phyloP scores from a whole-genome alignment of 495 filamentous ascomycete species.

The Hypomontagnella monticulosa region DNA sequence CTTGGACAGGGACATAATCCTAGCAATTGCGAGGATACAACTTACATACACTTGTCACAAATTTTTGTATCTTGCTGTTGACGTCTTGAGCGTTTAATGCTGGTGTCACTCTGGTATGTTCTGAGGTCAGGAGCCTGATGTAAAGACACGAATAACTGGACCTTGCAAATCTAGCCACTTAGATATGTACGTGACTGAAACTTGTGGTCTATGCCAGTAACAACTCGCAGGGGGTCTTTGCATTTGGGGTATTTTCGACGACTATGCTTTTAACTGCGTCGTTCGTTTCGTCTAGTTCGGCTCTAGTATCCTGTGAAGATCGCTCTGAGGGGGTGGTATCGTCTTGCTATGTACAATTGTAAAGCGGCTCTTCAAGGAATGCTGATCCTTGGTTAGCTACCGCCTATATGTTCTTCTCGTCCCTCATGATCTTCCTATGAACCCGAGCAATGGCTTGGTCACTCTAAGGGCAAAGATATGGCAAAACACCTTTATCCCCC shows the following conservation, averaged over 20 bases:
- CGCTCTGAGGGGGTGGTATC: conserved; percentile 38
- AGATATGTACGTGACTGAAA: too few relatives aligned
- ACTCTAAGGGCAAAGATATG: conserved; percentile 18
- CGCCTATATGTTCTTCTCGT: conserved; percentile 6
- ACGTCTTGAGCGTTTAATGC: too few relatives aligned
- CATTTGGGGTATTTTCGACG: conserved; percentile 10
- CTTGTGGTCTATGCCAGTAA: too few relatives aligned
- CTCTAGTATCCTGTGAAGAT: conserved; percentile 36
- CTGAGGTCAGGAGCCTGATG: too few relatives aligned
- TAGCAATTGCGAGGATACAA: too few relatives aligned
- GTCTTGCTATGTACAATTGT: conserved; percentile 40
- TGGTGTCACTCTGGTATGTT: too few relatives aligned
- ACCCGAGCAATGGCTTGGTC: conserved; percentile 11
- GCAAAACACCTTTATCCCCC: conserved; percentile 16
- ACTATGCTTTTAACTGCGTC: conserved; percentile 16
- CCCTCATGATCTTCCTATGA: conserved; percentile 3
- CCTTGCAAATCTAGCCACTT: too few relatives aligned
- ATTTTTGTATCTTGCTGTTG: too few relatives aligned
- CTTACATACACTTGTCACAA: too few relatives aligned
- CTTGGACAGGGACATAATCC: too few relatives aligned
- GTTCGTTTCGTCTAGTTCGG: conserved; percentile 33
- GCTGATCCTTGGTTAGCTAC: conserved; percentile 6
- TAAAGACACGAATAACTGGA: too few relatives aligned
- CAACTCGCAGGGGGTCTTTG: not conserved
- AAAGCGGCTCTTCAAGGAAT: conserved; percentile 9